Conservation (phyloP, 2,329 filamentous ascomycete species). For the Alternaria novae-zelandiae region DNA sequence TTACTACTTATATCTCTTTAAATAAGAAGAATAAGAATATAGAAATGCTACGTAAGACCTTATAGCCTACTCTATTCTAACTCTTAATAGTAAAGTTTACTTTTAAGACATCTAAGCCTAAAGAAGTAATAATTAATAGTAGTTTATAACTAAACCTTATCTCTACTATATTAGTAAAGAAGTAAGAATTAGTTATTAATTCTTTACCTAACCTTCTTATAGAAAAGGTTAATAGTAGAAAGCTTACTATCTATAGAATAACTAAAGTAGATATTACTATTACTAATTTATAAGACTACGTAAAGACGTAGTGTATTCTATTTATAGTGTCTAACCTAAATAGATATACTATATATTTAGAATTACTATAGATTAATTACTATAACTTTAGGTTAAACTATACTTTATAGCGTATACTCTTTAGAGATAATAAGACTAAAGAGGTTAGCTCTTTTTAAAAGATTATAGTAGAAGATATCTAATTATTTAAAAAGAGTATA, state of each 20-base stretch:
- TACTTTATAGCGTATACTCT: too few relatives aligned
- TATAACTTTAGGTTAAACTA: too few relatives aligned
- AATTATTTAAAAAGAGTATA: too few relatives aligned
- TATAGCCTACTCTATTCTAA: neutral
- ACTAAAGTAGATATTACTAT: neutral
- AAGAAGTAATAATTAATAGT: neutral
- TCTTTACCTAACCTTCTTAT: neutral
- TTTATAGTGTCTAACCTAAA: too few relatives aligned
- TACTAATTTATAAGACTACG: too few relatives aligned
- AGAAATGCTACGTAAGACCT: neutral
- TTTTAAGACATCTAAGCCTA: neutral
- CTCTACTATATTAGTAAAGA: neutral
- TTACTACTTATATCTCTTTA: neutral
- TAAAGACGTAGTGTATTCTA: too few relatives aligned
- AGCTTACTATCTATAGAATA: neutral
- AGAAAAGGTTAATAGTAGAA: neutral
- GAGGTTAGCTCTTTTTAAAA: too few relatives aligned
- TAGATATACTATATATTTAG: too few relatives aligned
- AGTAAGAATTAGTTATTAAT: neutral
- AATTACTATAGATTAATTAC: too few relatives aligned
- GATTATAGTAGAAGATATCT: too few relatives aligned
- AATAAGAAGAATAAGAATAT: neutral
- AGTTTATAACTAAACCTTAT: neutral
- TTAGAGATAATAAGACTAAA: too few relatives aligned
- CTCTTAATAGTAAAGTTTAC: neutral